Base-by-base conservation (phyloP, 306 rosid genomes). In the Vigna nakashimae region DNA sequence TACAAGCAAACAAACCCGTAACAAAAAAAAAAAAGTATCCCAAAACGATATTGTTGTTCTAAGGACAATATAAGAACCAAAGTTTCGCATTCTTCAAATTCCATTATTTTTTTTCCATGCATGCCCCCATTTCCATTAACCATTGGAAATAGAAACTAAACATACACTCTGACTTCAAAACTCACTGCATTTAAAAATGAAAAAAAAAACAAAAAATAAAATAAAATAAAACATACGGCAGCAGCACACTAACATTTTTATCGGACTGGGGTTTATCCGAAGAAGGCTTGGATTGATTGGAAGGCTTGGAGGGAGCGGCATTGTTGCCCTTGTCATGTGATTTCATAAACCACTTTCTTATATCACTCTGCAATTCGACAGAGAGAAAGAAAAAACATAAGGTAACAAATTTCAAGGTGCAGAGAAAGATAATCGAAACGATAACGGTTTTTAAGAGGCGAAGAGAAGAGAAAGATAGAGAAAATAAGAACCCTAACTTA, bases 321-420 rank as follows among this genome's bases (percentile, higher is more conserved):
- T 78, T 89, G 46, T 80, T 89, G 15, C 73, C 82, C 80, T 90
- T 92, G 46, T 84, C 92, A 63, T 92, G 98, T 2, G 98, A 82
- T 86, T 92, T 95, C 97, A 92, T 91, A 86, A 95, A 95, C 99
- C 99, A 92, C 80, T 92, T 95, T 71, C 99, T 77, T 64, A 92
- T 92, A 83, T 95, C 98, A 68, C 86, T 76, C 91, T 85, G 84
- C 5, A 83, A 75, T 72, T 74, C 62, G 18, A 78, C 56, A 36
- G 69, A 48, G 5, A n/a, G 9, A 10, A 0, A 15, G 4, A 11
- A 6, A 55, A 68, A 38, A 18, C 20, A 55, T 13, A 43, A 12
- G 49, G 68, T 34, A 32, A 62, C 12, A 52, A 73, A 55, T 69
- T 28, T 26, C 3, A 17, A 22, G 51, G 50, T n/a, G 26, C 8